Percentiles rank a stretch among this genome's conserved stretches.
Evolutionary conservation across 768 basidiomycete species (phyloP).

Genomic region (Pholiota conissans): DNA sequence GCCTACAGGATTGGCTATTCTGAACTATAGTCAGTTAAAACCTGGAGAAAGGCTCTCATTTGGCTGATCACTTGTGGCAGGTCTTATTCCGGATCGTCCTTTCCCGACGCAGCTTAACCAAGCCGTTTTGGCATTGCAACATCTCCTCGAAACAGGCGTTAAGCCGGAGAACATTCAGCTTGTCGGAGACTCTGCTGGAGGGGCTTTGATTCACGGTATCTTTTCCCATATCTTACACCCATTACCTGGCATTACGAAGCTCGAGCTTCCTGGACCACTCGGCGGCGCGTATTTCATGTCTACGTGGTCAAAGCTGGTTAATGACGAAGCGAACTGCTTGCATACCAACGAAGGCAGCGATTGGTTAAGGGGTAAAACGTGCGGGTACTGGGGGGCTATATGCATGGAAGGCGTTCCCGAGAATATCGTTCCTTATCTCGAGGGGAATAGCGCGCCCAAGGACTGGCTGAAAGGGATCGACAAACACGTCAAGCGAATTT

Average conservation of each 20-base stretch:
- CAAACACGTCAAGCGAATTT: neutral
- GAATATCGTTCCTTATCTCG: conserved; percentile 10
- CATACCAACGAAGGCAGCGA: conserved; percentile 20
- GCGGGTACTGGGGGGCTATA: conserved; percentile 18
- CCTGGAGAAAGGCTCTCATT: neutral
- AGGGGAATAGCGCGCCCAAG: neutral
- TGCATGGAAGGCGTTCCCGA: conserved; percentile 16
- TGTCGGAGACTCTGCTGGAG: conserved; percentile 42
- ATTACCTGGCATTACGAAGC: conserved; percentile 22
- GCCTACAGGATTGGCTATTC: conserved; percentile 16
- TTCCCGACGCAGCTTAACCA: conserved; percentile 36
- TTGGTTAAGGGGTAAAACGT: conserved; percentile 15
- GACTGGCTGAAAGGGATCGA: neutral
- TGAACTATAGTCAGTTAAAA: conserved; percentile 18
- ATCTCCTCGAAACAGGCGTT: conserved; percentile 30
- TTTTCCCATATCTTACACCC: conserved; percentile 39
- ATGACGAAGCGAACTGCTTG: conserved; percentile 16
- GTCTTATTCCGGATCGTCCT: neutral
- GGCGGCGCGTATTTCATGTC: conserved; percentile 41
- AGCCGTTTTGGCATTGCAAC: conserved; percentile 27
- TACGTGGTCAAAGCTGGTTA: conserved; percentile 34
- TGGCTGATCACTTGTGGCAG: neutral
- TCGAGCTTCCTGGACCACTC: conserved; percentile 24
- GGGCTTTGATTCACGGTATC: conserved; percentile 33
- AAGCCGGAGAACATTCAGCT: conserved; percentile 31